Percentiles rank a stretch among this genome's conserved stretches.
These are phyloP conservation scores for Colletotrichum siamense DNA, from an alignment of 2,329 filamentous ascomycete genomes.

Conservation along the genomic window DNA sequence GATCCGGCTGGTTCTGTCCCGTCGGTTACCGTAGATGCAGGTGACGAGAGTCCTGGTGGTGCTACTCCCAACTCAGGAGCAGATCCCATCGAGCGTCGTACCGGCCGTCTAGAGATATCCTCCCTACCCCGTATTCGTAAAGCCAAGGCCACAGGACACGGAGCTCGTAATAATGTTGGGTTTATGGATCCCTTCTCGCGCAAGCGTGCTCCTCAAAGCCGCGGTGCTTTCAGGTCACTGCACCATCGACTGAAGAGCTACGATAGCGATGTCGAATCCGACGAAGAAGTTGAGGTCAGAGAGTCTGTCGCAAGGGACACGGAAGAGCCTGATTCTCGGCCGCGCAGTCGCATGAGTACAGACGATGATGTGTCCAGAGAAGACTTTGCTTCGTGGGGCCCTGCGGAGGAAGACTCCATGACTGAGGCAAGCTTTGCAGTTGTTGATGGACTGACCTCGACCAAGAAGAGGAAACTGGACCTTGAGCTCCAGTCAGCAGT, in stretches of 20 bases:
- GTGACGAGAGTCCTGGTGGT: conserved; percentile 65
- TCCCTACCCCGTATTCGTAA: conserved; percentile 80
- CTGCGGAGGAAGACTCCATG: conserved; percentile 68
- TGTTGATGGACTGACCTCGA: conserved; percentile 56
- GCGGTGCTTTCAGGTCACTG: conserved; percentile 75
- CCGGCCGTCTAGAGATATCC: conserved; percentile 63
- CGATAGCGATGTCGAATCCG: conserved; percentile 84
- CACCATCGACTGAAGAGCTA: conserved; percentile 80
- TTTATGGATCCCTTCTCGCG: conserved; percentile 73
- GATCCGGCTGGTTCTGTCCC: conserved; percentile 36
- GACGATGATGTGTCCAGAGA: conserved; percentile 54
- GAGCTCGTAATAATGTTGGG: conserved; percentile 56
- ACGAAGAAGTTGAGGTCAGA: conserved; percentile 74
- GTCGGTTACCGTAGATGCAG: conserved; percentile 62
- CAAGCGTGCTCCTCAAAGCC: conserved; percentile 61
- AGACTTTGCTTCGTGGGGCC: conserved; percentile 52
- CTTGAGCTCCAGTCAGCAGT: conserved; percentile 71
- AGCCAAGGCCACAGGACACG: conserved; percentile 60
- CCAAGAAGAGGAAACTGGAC: conserved; percentile 77
- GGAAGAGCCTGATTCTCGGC: conserved; percentile 84
- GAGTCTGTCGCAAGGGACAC: conserved; percentile 74
- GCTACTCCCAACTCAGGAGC: conserved; percentile 71
- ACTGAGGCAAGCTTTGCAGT: conserved; percentile 76
- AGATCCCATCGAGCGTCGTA: conserved; percentile 66
- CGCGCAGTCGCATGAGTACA: conserved; percentile 75